phyloP scores from a whole-genome alignment of 73 alveolate species.

The Paramecium tetraurelia region DNA sequence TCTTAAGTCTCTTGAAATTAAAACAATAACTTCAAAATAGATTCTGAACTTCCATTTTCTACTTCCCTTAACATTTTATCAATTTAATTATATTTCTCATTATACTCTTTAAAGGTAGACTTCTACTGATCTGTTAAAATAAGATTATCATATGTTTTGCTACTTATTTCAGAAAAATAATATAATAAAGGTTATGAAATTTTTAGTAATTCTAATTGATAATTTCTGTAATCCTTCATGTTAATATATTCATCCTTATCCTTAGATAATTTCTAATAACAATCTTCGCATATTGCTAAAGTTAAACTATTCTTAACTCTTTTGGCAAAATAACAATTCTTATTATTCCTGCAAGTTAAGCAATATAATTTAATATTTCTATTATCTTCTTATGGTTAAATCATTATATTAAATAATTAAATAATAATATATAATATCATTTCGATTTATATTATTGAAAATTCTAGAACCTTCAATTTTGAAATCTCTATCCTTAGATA shows the following conservation, averaged over 20 bases:
- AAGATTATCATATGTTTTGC: not conserved
- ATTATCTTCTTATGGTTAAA: not conserved
- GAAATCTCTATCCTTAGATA: not conserved
- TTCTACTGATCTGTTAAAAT: not conserved
- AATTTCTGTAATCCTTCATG: not conserved
- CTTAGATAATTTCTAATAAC: not conserved
- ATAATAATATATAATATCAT: not conserved
- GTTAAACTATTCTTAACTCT: not conserved
- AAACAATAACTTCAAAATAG: not conserved
- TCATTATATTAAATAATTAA: not conserved
- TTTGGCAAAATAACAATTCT: not conserved
- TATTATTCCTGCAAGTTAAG: not conserved
- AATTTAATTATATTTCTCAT: not conserved
- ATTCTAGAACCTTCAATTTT: not conserved
- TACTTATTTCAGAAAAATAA: not conserved
- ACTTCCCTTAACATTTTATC: not conserved
- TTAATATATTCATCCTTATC: not conserved
- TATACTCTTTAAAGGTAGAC: not conserved
- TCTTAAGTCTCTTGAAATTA: not conserved
- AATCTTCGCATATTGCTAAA: not conserved
- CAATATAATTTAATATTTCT: not conserved
- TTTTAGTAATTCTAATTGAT: not conserved
- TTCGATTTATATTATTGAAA: not conserved
- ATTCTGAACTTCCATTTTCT: not conserved
- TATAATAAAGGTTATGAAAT: not conserved